Evolutionary conservation across 1,284 basidiomycete species (phyloP), one percentile per base, ranked within the genome.

Genomic region (Rhodotorula mucilaginosa): DNA sequence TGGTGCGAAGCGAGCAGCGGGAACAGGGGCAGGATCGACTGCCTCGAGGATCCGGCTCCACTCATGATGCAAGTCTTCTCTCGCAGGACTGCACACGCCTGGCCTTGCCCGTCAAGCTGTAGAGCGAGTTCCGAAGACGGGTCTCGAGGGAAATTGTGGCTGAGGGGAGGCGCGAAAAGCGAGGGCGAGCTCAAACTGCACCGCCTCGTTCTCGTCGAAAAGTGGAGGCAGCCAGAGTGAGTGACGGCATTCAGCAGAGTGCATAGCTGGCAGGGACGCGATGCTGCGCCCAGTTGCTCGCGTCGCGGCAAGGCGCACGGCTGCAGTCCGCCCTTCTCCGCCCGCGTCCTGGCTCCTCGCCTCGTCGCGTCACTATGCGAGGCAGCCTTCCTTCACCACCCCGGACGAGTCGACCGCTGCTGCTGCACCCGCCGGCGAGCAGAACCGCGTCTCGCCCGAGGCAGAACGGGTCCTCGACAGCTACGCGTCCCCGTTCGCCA

Each of bases 1-100:
- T 75, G 69, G 67, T 76, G 75, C 23, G 73, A 75, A 16, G 73
- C 67, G 62, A 76, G 67, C 44, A 76, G 65, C 12, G 75, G 75
- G 71, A 76, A 76, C 56, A 74, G 65, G 13, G 75, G 75, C 15
- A 76, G 64, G 58, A 75, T 72, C 34, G 71, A 72, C 34, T 67
- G 60, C 29, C 49, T 34, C n/a, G 54, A 29, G 7, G 26, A n/a
- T 16, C 54, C 54, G 18, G 26, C 54, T 16, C 19, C 34, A n/a
- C 26, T 16, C 18, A 12, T 15, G 29, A 21, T 10, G 31, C 31
- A 18, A 31, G 34, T 34, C 34, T 44, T 34, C 34, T 44, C 58
- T 46, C 47, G 56, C 29, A 21, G 29, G 19, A 34, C 34, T 34
- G 31, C 31, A 21, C 56, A 18, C 56, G 56, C 19, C 56, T 34